A percentile compares a stretch with the other conserved stretches of the same genome.
Evolutionary conservation across 495 filamentous ascomycete species (phyloP).

Genomic region (Podospora australis): DNA sequence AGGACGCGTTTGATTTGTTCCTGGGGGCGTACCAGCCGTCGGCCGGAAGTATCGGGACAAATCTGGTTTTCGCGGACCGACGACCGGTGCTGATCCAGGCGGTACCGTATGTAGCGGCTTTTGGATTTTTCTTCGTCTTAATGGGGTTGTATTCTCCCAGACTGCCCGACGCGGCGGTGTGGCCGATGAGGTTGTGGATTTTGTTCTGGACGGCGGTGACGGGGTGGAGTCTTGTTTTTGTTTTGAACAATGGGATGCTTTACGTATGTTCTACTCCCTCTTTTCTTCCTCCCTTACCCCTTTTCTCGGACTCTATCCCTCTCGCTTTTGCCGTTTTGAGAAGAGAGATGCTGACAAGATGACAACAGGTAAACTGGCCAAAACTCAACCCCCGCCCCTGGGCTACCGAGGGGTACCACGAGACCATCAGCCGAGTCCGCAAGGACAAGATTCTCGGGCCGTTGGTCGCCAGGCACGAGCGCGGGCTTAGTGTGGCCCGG

Average conservation of each 20-base stretch:
- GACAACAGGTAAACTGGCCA: constrained; percentile 86
- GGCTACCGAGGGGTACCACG: constrained; percentile 82
- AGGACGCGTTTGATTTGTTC: constrained; percentile 94
- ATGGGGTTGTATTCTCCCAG: constrained; percentile 67
- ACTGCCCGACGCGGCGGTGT: constrained; percentile 58
- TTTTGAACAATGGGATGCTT: constrained; percentile 76
- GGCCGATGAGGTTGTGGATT: constrained; percentile 73
- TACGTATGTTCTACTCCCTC: constrained; percentile 60
- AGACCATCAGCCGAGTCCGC: constrained; percentile 68
- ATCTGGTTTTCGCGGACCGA: constrained; percentile 75
- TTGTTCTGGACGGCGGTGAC: constrained; percentile 66
- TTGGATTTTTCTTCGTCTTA: constrained; percentile 80
- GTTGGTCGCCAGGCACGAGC: constrained; percentile 65
- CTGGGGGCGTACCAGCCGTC: constrained; percentile 75
- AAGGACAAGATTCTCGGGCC: constrained; percentile 71
- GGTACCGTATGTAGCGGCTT: constrained; percentile 82
- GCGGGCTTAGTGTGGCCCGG: constrained; percentile 68
- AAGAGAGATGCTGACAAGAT: constrained; percentile 9
- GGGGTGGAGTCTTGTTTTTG: constrained; percentile 64
- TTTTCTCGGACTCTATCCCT: no score
- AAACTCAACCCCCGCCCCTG: constrained; percentile 82
- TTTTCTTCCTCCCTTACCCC: no score
- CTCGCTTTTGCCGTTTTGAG: neutral
- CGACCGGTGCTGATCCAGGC: constrained; percentile 79
- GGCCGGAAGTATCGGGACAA: constrained; percentile 53